Base-by-base conservation (phyloP, 2,329 filamentous ascomycete genomes). In the Coleophoma crateriformis region DNA sequence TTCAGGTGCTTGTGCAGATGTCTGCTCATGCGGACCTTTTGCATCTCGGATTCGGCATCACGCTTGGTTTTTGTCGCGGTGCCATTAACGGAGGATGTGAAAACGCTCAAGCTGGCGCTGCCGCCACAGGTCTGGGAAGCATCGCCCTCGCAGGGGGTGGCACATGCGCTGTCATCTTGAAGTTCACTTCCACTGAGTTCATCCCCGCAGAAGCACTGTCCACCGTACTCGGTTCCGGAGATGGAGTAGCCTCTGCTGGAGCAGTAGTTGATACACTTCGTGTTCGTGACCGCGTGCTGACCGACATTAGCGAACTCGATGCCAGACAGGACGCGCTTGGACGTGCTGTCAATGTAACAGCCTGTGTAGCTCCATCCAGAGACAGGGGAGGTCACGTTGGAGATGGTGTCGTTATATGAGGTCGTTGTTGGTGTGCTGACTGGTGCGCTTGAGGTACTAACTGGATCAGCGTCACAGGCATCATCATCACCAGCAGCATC, bases 261-360 rank as follows among this genome's bases (percentile, higher is more conserved):
- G 62, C 79, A 82, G 61, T 75, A 72, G 5, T 65, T 61, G 45
- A 77, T 67, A 58, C 78, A 81, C 19, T 69, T 71, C 45, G 67
- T 69, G 60, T 67, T 71, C 54, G 64, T 71, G 59, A 75, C 67
- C 13, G 51, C 41, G 15, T 58, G 52, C 44, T 58, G 46, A n/a
- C 71, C 71, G 33, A 76, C 57, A 48, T 72, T 63, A 20, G 71
- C 68, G 42, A 70, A 69, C 32, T 66, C 53, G 47, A 70, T 63
- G 50, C 67, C 67, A 15, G 58, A 61, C n/a, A 77, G 65, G 8
- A 67, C 66, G 37, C 73, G 72, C 4, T 47, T 47, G 48, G 35
- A 32, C n/a, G 44, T 14, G 7, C 70, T 68, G 59, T 70, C 67
- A 14, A 55, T 48, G 66, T 67, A 76, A 64, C 74, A 78, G 48